phyloP scores from a whole-genome alignment of 2,329 filamentous ascomycete genomes.

The Dothideomycetes sp. region DNA sequence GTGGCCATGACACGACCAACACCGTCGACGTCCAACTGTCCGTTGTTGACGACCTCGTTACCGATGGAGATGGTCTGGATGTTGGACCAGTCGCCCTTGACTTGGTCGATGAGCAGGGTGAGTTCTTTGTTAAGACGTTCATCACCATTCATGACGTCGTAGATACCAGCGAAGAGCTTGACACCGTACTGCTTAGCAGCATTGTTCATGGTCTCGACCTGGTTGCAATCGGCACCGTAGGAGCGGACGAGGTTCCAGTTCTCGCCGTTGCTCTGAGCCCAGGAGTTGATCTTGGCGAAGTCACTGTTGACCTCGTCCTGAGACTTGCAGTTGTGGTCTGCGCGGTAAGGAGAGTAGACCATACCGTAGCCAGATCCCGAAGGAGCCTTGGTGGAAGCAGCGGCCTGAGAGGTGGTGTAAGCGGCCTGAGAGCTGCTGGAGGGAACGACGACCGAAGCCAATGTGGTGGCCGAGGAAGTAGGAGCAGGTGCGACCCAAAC shows the following conservation, averaged over 20 bases:
- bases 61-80: slow-evolving; percentile 68
- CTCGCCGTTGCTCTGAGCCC: slow-evolving; percentile 33
- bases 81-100: slow-evolving; percentile 55
- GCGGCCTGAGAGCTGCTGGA: slow-evolving; percentile 15
- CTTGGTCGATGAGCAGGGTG: slow-evolving; percentile 49
- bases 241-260: slow-evolving; percentile 59
- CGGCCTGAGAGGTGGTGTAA: slow-evolving; percentile 14
- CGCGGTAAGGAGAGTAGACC: slow-evolving; percentile 50
- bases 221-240: slow-evolving; percentile 73
- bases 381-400: slow-evolving; percentile 19
- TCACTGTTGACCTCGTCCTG: slow-evolving; percentile 55
- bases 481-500: slow-evolving; percentile 17
- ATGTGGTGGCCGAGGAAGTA: slow-evolving; percentile 11
- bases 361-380: slow-evolving; percentile 35
- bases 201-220: slow-evolving; percentile 53
- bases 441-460: slow-evolving; percentile 1
- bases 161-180: slow-evolving; percentile 68
- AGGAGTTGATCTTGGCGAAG: slow-evolving; percentile 40
- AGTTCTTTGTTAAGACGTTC: slow-evolving; percentile 48
- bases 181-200: slow-evolving; percentile 57
- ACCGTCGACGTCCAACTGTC: slow-evolving; percentile 39
- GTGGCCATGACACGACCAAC: slow-evolving; percentile 51
- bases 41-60: slow-evolving; percentile 69
- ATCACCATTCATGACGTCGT: slow-evolving; percentile 42
- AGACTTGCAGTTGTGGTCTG: slow-evolving; percentile 56